Evolutionary conservation across 345 rosid species (phyloP), one percentile per base, ranked within the genome.

Genomic region (Lepidium didymum): DNA sequence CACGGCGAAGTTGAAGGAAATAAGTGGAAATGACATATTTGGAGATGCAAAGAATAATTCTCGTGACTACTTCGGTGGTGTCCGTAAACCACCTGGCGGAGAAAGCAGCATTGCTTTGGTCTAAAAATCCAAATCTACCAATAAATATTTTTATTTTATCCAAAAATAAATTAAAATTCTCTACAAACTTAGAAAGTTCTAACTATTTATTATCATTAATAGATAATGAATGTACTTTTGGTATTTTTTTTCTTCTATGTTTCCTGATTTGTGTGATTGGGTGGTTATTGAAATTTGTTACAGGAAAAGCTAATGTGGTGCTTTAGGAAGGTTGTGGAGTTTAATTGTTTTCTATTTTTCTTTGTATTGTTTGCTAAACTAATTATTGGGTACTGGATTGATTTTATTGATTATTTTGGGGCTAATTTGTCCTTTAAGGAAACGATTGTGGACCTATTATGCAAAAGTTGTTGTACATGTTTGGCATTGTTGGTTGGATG

Each of bases 21-120:
- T 92, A 52, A 90, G 89, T 2, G 96, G 98, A 18, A 90, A 67
- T 55, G 80, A 92, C 78, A 92, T 92, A 66, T 92, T 92, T 68
- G 86, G 86, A 0, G 98, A 92, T 60, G 98, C 86, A 47, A 92
- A 92, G 80, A 84, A 55, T 8, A 90, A 90, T 78, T 78, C 89
- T 57, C 84, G 97, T 64, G 97, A 92, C 80, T 92, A 84, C 84
- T 74, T 90, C 6, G 98, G 98, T 1, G 98, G 98, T 0, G 90
- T 92, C 13, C 98, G 98, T 71, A 92, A 90, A 79, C 98, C 98
- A 64, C 98, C 98, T 0, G 98, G 98, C 0, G 97, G 98, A 1
- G 96, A 92, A 83, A 92, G 97, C 85, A 92, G 89, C 91, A 90
- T 92, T 74, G 93, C 98, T 23, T 74, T 92, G 89, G 94, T 92